Percentiles rank a stretch among this genome's conserved stretches.
Conservation (phyloP, 2,329 filamentous ascomycete genomes). For the Fusarium nodosum region DNA sequence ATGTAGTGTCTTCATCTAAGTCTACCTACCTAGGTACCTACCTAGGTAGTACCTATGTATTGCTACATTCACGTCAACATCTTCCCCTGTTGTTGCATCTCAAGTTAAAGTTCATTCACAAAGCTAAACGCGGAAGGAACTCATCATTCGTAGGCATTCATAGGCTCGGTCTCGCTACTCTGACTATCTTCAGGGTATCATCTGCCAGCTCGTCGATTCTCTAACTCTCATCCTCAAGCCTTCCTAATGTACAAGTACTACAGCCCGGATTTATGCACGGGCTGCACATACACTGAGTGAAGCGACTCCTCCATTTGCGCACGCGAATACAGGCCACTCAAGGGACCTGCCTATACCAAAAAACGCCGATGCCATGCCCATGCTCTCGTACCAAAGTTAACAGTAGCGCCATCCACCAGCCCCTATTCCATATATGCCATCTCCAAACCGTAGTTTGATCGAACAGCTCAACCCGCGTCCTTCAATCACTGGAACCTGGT, state of each 20-base stretch:
- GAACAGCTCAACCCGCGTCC: constrained; percentile 12
- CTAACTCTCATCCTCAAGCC: constrained; percentile 14
- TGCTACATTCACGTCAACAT: background rate
- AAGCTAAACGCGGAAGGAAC: background rate
- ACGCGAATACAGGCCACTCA: constrained; percentile 26
- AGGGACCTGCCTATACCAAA: constrained; percentile 42
- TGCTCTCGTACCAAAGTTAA: constrained; percentile 48
- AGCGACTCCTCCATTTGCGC: constrained; percentile 40
- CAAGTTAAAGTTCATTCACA: background rate
- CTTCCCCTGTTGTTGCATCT: background rate
- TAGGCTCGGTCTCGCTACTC: constrained; percentile 24
- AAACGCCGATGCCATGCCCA: constrained; percentile 57
- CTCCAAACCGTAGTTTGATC: background rate
- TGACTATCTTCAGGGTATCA: constrained; percentile 33
- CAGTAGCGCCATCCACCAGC: constrained; percentile 32
- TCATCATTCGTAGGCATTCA: constrained; percentile 12
- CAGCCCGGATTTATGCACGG: constrained; percentile 35
- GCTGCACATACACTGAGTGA: constrained; percentile 47
- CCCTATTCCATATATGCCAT: constrained; percentile 20
- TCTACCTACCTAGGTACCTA: no score
- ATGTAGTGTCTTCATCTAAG: background rate
- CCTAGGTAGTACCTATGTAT: background rate
- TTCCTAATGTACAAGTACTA: constrained; percentile 47
- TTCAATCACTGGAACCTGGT: constrained; percentile 6
- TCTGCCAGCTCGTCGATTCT: constrained; percentile 13